A percentile compares a stretch with the other conserved stretches of the same genome.
These are phyloP conservation scores for Penicillium silybi DNA, from an alignment of 495 filamentous ascomycete genomes.

Conservation along the genomic window DNA sequence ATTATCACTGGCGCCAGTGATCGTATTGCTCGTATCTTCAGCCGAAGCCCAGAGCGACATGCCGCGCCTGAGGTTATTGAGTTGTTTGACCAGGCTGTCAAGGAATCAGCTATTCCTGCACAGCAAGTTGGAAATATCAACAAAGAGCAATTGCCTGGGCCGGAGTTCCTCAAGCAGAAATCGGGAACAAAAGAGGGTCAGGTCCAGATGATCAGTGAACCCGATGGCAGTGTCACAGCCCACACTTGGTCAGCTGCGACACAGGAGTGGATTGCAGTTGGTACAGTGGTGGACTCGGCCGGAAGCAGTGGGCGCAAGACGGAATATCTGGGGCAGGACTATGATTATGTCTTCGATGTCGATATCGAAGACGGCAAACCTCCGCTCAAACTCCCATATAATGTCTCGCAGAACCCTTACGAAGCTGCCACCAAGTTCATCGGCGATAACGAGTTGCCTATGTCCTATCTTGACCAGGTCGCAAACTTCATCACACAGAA, in stretches of 20 bases:
- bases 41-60: slow-evolving; percentile 62
- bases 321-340: slow-evolving; percentile 78
- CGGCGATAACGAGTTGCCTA: slow-evolving; percentile 81
- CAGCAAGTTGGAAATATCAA: slow-evolving; percentile 77
- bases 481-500: slow-evolving; percentile 91
- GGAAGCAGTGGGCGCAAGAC: slow-evolving; percentile 75
- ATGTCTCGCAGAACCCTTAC: slow-evolving; percentile 88
- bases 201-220: slow-evolving; percentile 81
- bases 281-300: slow-evolving; percentile 86
- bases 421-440: slow-evolving; percentile 91
- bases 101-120: slow-evolving; percentile 77
- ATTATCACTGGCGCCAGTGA: slow-evolving; percentile 93
- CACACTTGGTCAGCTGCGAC: slow-evolving; percentile 72
- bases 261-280: slow-evolving; percentile 77
- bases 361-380: slow-evolving; percentile 96
- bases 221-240: slow-evolving; percentile 72
- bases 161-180: slow-evolving; percentile 74
- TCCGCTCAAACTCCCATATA: slow-evolving; percentile 89
- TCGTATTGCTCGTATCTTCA: slow-evolving; percentile 81
- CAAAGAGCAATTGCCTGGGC: slow-evolving; percentile 83
- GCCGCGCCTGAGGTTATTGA: slow-evolving; percentile 56
- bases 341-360: slow-evolving; percentile 97
- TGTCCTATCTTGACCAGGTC: slow-evolving; percentile 88
- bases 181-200: slow-evolving; percentile 91
- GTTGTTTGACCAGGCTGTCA: slow-evolving; percentile 77